phyloP scores from a whole-genome alignment of 352 stramenopile genomes.

The Phytophthora agathidicida region DNA sequence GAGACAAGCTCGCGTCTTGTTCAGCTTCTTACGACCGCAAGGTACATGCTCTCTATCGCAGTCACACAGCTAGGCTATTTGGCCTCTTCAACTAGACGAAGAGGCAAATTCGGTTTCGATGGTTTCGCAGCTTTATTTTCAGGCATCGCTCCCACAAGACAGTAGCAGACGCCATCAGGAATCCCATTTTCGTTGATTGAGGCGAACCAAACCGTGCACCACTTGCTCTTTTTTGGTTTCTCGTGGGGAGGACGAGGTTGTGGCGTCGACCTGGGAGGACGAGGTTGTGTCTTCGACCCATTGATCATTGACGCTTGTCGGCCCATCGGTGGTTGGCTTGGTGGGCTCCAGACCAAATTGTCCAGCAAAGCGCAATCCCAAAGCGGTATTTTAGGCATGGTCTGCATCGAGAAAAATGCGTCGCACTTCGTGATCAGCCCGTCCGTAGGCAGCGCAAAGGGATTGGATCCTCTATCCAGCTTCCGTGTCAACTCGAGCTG shows the following conservation, averaged over 20 bases:
- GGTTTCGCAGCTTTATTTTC: constrained; percentile 34
- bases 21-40: too few relatives aligned
- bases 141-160: constrained; percentile 7
- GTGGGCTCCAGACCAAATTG: constrained; percentile 38
- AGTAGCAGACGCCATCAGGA: constrained; percentile 11
- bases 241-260: constrained; percentile 29
- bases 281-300: too few relatives aligned
- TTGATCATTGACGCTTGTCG: constrained; percentile 15
- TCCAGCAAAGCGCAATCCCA: constrained; percentile 37
- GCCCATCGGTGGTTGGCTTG: constrained; percentile 14
- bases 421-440: constrained; percentile 36
- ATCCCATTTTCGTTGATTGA: constrained; percentile 39
- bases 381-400: constrained; percentile 42
- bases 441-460: constrained; percentile 18
- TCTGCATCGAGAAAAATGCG: constrained; percentile 30
- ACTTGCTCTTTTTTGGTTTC: constrained; percentile 39
- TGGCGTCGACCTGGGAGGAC: too few relatives aligned
- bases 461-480: constrained; percentile 4
- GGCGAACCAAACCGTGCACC: constrained; percentile 24
- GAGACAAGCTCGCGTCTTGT: too few relatives aligned
- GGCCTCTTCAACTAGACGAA: constrained; percentile 8
- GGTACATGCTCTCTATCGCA: too few relatives aligned
- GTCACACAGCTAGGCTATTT: neutral
- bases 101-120: constrained; percentile 29
- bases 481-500: constrained; percentile 14